A percentile compares a stretch with the other conserved stretches of the same genome.
Conservation (phyloP, 1,139 yeast species). For the Geotrichum fermentans region DNA sequence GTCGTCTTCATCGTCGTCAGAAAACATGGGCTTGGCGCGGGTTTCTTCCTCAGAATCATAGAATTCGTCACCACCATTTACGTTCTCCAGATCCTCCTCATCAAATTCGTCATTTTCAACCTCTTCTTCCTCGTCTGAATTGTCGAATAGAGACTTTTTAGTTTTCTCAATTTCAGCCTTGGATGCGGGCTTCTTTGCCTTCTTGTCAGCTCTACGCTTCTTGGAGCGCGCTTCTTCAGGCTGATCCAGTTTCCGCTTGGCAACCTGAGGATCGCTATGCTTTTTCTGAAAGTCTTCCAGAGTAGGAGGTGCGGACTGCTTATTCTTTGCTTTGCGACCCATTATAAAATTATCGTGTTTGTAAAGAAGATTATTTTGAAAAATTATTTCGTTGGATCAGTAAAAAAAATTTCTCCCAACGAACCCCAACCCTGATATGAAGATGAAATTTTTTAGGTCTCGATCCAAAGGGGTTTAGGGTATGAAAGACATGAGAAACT, state of each 20-base stretch:
- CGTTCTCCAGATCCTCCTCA: constrained; percentile 43
- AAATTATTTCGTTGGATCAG: not conserved
- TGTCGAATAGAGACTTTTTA: constrained; percentile 74
- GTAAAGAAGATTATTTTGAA: not conserved
- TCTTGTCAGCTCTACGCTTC: constrained; percentile 27
- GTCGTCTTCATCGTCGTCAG: constrained; percentile 78
- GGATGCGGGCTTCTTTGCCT: constrained; percentile 47
- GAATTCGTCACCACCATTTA: constrained; percentile 48
- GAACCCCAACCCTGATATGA: constrained; percentile 11
- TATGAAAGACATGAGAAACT: not conserved
- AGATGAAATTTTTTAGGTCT: not conserved
- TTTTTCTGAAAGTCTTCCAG: constrained; percentile 74
- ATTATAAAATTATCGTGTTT: constrained; percentile 37
- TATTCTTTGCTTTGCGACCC: constrained; percentile 91
- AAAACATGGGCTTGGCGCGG: constrained; percentile 69
- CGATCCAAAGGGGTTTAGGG: not conserved
- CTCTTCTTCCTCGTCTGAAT: constrained; percentile 46
- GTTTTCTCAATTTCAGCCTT: constrained; percentile 64
- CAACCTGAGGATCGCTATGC: constrained; percentile 39
- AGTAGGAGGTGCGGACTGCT: constrained; percentile 86
- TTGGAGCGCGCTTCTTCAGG: constrained; percentile 33
- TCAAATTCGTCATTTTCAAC: constrained; percentile 25
- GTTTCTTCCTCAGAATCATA: constrained; percentile 52
- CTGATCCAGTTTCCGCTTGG: constrained; percentile 28
- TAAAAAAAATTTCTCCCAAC: constrained; percentile 12